Conservation (phyloP, 371 early-diverging fungal species). For the Mucor racemosus region DNA sequence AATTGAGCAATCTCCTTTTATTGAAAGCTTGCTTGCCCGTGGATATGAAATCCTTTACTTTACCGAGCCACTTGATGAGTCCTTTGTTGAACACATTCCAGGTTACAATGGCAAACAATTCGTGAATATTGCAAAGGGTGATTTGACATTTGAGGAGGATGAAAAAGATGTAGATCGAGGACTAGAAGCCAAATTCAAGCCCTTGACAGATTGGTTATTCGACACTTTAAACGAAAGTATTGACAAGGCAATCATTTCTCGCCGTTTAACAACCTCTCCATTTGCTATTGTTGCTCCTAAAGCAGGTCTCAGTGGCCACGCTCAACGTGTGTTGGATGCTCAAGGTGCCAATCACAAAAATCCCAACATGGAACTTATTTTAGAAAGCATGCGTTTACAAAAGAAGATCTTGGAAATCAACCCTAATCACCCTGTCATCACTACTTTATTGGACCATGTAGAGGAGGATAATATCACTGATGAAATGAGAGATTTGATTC, state of each 20-base stretch:
- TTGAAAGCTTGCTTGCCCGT: slow-evolving; percentile 82
- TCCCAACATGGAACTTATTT: slow-evolving; percentile 54
- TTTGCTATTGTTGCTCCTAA: slow-evolving; percentile 76
- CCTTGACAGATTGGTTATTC: slow-evolving; percentile 72
- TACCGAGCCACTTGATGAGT: slow-evolving; percentile 93
- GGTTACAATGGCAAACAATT: slow-evolving; percentile 82
- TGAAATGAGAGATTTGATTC: slow-evolving; percentile 62
- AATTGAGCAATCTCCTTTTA: slow-evolving; percentile 82
- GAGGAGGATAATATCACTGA: slow-evolving; percentile 49
- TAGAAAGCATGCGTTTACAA: slow-evolving; percentile 60
- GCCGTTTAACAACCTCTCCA: slow-evolving; percentile 77
- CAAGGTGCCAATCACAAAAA: slow-evolving; percentile 59
- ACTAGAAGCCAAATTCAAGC: slow-evolving; percentile 62
- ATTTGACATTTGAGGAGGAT: slow-evolving; percentile 80
- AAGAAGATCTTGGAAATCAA: slow-evolving; percentile 91
- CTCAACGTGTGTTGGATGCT: slow-evolving; percentile 83
- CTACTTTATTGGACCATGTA: slow-evolving; percentile 58
- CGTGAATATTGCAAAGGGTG: slow-evolving; percentile 84
- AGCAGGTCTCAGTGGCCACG: slow-evolving; percentile 81
- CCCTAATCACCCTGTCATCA: slow-evolving; percentile 74
- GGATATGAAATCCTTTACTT: slow-evolving; percentile 94
- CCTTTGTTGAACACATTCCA: slow-evolving; percentile 71
- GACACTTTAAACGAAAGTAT: slow-evolving; percentile 65
- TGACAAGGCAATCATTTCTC: slow-evolving; percentile 79
- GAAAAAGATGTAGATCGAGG: slow-evolving; percentile 52